These are phyloP conservation scores for Pleurotus tuoliensis DNA, from an alignment of 768 basidiomycete genomes.

Conservation along the genomic window DNA sequence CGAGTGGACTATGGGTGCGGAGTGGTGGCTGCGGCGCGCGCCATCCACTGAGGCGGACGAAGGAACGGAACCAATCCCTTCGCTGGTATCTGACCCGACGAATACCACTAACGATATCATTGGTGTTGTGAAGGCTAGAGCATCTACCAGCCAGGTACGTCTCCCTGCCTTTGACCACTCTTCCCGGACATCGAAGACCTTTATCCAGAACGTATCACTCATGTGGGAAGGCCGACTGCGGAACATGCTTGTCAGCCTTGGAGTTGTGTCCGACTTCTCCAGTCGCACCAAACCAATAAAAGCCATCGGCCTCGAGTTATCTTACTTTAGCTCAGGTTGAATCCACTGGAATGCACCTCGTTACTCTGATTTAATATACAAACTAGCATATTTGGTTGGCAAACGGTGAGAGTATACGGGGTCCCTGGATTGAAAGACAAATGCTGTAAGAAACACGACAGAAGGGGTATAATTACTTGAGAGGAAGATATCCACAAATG, in stretches of 20 bases:
- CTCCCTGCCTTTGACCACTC: background rate
- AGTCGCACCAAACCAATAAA: conserved; percentile 84
- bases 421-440: no score
- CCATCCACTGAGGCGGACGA: conserved; percentile 17
- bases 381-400: no score
- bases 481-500: background rate
- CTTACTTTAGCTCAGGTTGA: conserved; percentile 75
- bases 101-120: conserved; percentile 40
- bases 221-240: conserved; percentile 93
- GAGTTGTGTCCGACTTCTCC: conserved; percentile 87
- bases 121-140: conserved; percentile 86
- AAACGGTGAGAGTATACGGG: no score
- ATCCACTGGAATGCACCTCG: no score
- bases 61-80: conserved; percentile 8
- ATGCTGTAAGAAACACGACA: background rate
- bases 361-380: no score
- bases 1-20: conserved; percentile 92
- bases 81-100: conserved; percentile 10
- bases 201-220: conserved; percentile 72
- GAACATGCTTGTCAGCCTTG: conserved; percentile 86
- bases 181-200: background rate
- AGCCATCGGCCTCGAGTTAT: conserved; percentile 87
- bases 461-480: background rate
- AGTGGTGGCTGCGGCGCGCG: conserved; percentile 87
- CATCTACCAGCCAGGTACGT: conserved; percentile 86